Evolutionary conservation across 2,329 filamentous ascomycete species (phyloP), one percentile per base, ranked within the genome.

Genomic region (Exophiala spinifera): DNA sequence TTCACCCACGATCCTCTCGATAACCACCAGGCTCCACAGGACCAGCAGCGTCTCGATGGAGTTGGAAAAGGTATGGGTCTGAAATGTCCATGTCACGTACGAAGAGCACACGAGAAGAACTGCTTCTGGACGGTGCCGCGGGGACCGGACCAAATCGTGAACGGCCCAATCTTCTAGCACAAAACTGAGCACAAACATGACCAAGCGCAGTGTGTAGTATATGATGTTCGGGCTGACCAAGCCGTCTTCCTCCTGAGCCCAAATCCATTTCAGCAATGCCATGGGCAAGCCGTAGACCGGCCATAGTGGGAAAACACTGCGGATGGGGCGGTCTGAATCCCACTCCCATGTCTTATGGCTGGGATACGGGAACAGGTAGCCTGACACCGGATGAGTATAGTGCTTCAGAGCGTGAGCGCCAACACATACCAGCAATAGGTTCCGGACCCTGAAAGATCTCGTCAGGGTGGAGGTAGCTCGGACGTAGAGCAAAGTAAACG

Each of bases 361-460:
- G 5, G 91, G 91, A 70, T 95, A 97, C 69, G 85, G 87, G 70
- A 96, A 96, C 65, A 96, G 89, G 70, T 92, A 86, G 66, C 91
- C 92, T 96, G 67, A n/a, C 37, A 17, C 49, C 17, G 19, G 46
- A 46, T 42, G 25, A 51, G 44, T 37, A 46, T 20, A 28, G 19
- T 21, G n/a, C 14, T 44, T 17, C 10, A 15, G 15, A 28, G 8
- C n/a, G 13, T 6, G 48, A 21, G 14, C 25, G 43, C 31, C 11
- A 14, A 31, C 20, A 36, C 85, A 64, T 83, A 96, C 92, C 92
- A 67, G 92, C 91, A 67, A 97, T 94, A 61, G 97, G 87, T 77
- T 99, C 94, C 14, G 94, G 94, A 33, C 94, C 94, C 75, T 99
- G 94, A 67, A 99, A 99, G 77, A 97, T 94, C 79, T 99, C 94